A percentile compares a stretch with the other conserved stretches of the same genome.
These are phyloP conservation scores for Plasmodium gonderi DNA, from an alignment of 169 alveolate species.

Conservation along the genomic window DNA sequence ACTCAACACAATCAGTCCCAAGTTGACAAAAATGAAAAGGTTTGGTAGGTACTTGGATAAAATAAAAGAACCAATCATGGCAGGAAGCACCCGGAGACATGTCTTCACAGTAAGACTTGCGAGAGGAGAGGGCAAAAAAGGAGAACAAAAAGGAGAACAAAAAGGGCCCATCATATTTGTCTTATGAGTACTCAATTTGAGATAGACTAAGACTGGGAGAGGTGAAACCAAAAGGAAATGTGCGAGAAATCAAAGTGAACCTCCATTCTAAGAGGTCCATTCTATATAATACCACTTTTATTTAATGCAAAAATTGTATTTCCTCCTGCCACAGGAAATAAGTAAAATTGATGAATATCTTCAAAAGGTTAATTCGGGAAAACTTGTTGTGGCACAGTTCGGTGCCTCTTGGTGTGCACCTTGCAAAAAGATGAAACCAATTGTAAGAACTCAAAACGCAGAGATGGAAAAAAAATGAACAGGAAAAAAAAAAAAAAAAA, in stretches of 20 bases:
- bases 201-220: too few relatives aligned
- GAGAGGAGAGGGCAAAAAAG: background rate
- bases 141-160: background rate
- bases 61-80: background rate
- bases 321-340: conserved; percentile 48
- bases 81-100: background rate
- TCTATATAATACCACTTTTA: too few relatives aligned
- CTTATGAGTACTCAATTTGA: too few relatives aligned
- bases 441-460: conserved; percentile 35
- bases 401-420: conserved; percentile 89
- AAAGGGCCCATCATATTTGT: background rate
- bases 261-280: too few relatives aligned
- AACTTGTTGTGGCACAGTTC: conserved; percentile 81
- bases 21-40: background rate
- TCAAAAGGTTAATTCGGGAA: conserved; percentile 72
- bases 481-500: conserved; percentile 56
- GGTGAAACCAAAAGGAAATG: too few relatives aligned
- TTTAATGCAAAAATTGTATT: background rate
- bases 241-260: too few relatives aligned
- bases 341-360: conserved; percentile 80
- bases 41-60: background rate
- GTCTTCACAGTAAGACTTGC: background rate
- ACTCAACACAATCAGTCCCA: background rate
- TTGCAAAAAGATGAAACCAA: conserved; percentile 84
- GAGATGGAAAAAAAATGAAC: conserved; percentile 71